Evolutionary conservation across 768 basidiomycete genomes (phyloP), one percentile per base, ranked within the genome.

Genomic region (Omphalotus guepiniiformis): DNA sequence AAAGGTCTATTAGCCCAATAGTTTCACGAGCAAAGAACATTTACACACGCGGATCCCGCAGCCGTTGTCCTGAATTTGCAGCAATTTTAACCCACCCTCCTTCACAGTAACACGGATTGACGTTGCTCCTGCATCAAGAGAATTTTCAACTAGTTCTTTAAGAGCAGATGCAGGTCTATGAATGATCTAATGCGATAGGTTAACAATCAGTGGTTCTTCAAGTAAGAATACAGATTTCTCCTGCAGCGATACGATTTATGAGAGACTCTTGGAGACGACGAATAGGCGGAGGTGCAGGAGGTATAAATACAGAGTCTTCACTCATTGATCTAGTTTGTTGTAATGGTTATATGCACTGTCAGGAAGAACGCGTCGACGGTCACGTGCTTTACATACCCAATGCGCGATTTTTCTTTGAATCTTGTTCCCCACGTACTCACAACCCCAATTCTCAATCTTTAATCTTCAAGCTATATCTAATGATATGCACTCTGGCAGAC

Each of bases 21-120:
- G 30, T 25, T 22, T 46, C 34, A 36, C 7, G 15, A 37, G 21
- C 21, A 29, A 47, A 15, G 26, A 27, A 42, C n/a, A 30, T 7
- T 19, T 4, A 28, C 84, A 59, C 57, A 93, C 93, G 39, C 87
- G 79, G 58, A 98, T 97, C 2, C 95, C 96, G 65, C 82, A 89
- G 0, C 96, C 95, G 61, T 99, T 96, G 60, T 99, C 96, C 58
- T 93, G 89, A 43, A 98, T 94, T 66, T 96, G 92, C 29, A 98
- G 76, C 13, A 94, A 70, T 62, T 95, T 98, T 72, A 97, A 70
- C 3, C 96, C 96, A 1, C 95, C 96, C 53, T 99, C 95, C 65
- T 96, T 97, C 55, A 94, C 75, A 0, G 83, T 89, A 43, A 98
- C 72, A 29, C 85, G 83, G 60, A 98, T 92, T 0, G 82, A 82